These are phyloP conservation scores for Microbotryomycetes sp. DNA, from an alignment of 1,284 basidiomycete species.

Conservation along the genomic window DNA sequence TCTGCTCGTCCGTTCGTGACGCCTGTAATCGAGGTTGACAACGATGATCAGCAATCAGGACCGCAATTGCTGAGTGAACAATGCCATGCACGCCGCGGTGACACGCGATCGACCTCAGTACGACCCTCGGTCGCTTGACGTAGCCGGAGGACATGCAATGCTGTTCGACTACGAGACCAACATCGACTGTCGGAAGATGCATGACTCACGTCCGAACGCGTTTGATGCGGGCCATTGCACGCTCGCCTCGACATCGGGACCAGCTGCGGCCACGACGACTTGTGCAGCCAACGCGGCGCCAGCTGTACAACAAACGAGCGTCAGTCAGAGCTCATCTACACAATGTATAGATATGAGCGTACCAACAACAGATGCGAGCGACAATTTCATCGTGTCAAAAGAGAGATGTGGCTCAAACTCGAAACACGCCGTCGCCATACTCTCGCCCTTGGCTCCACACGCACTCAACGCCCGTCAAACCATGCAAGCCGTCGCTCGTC, in stretches of 20 bases:
- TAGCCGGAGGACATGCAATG: background rate
- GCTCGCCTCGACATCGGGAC: slow-evolving; percentile 16
- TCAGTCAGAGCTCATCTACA: background rate
- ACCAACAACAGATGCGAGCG: background rate
- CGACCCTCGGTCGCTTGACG: background rate
- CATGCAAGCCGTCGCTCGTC: slow-evolving; percentile 20
- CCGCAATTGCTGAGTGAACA: background rate
- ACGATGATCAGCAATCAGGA: background rate
- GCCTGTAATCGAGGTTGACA: background rate
- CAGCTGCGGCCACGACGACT: background rate
- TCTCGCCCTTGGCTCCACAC: slow-evolving; percentile 18
- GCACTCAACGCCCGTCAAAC: slow-evolving; percentile 25
- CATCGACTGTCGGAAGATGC: too few relatives aligned
- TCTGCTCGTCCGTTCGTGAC: background rate
- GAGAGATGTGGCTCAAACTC: too few relatives aligned
- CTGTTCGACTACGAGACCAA: background rate
- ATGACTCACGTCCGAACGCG: slow-evolving; percentile 17
- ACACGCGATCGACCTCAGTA: background rate
- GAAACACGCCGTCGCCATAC: too few relatives aligned
- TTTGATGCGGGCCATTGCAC: slow-evolving; percentile 19
- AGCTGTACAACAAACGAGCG: background rate
- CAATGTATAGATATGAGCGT: background rate
- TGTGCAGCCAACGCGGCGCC: background rate
- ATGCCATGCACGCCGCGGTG: background rate
- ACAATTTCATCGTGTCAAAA: background rate